Evolutionary conservation across 2,329 filamentous ascomycete species (phyloP).

Genomic region (Periconia macrospinosa): DNA sequence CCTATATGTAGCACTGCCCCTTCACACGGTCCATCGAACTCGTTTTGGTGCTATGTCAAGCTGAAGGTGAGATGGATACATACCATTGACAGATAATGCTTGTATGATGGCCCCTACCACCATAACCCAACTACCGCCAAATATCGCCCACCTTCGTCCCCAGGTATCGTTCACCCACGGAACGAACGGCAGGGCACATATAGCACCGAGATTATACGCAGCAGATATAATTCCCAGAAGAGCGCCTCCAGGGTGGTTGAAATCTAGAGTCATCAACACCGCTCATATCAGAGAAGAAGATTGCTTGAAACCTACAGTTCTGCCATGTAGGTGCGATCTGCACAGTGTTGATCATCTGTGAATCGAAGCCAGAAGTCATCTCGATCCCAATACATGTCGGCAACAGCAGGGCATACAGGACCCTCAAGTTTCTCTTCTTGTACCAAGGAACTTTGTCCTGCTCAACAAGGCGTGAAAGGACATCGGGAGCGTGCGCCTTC

Average conservation of each 20-base stretch:
- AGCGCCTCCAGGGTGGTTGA: slow-evolving; percentile 37
- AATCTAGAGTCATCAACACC: slow-evolving; percentile 18
- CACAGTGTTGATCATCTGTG: slow-evolving; percentile 37
- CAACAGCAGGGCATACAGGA: slow-evolving; percentile 38
- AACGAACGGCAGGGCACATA: slow-evolving; percentile 39
- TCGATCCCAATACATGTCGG: slow-evolving; percentile 38
- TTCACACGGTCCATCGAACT: too few relatives aligned
- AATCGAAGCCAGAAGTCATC: slow-evolving; percentile 38
- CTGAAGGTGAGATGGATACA: neutral
- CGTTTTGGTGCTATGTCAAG: neutral
- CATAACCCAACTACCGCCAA: slow-evolving; percentile 48
- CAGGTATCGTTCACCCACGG: slow-evolving; percentile 45
- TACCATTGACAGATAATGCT: slow-evolving; percentile 25
- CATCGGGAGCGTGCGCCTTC: slow-evolving; percentile 33
- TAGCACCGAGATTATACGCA: slow-evolving; percentile 46
- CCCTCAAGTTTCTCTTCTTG: slow-evolving; percentile 38
- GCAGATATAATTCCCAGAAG: slow-evolving; percentile 48
- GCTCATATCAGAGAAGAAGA: neutral
- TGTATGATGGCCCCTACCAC: slow-evolving; percentile 42
- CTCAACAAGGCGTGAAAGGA: slow-evolving; percentile 45
- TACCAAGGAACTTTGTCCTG: slow-evolving; percentile 45
- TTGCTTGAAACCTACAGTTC: slow-evolving; percentile 16
- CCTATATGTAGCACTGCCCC: too few relatives aligned
- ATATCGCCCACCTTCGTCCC: slow-evolving; percentile 46
- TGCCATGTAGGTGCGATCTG: slow-evolving; percentile 33